Conservation (phyloP, 164 flowering plant genomes). For the Umbilicus rupestris region DNA sequence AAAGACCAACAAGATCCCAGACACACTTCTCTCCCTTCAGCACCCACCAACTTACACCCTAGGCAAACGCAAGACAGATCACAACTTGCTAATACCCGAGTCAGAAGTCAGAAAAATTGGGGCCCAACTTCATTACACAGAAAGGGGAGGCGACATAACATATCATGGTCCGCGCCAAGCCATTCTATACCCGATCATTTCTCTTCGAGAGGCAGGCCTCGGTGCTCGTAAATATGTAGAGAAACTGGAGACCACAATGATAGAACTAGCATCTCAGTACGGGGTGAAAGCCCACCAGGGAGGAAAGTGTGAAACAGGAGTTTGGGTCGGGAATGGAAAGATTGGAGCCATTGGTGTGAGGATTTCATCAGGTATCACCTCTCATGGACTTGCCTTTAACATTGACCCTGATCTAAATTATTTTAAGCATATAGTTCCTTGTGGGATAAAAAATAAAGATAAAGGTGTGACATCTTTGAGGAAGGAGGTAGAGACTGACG, state of each 20-base stretch:
- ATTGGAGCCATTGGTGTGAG: constrained; percentile 93
- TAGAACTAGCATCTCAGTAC: constrained; percentile 60
- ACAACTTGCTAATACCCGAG: constrained; percentile 62
- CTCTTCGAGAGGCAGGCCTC: constrained; percentile 57
- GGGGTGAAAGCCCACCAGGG: constrained; percentile 63
- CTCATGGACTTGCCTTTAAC: constrained; percentile 91
- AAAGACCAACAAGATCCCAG: constrained; percentile 47
- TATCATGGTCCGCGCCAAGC: constrained; percentile 94
- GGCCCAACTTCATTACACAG: constrained; percentile 83
- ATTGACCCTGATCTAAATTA: constrained; percentile 79
- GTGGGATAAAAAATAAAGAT: constrained; percentile 84
- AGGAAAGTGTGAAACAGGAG: constrained; percentile 56
- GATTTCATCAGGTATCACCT: constrained; percentile 76
- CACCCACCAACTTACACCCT: constrained; percentile 94
- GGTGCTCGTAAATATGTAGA: constrained; percentile 87
- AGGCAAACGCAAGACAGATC: constrained; percentile 74
- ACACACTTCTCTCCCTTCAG: constrained; percentile 68
- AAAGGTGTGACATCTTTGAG: constrained; percentile 84
- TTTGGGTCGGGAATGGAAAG: constrained; percentile 86
- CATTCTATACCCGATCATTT: constrained; percentile 71
- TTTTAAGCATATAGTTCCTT: constrained; percentile 85
- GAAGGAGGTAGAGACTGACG: constrained; percentile 35
- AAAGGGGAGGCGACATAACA: constrained; percentile 93
- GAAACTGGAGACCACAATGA: constrained; percentile 71
- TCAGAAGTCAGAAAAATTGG: constrained; percentile 57